A percentile compares a stretch with the other conserved stretches of the same genome.
Conservation (phyloP, 495 filamentous ascomycete genomes). For the Lepraria neglecta region DNA sequence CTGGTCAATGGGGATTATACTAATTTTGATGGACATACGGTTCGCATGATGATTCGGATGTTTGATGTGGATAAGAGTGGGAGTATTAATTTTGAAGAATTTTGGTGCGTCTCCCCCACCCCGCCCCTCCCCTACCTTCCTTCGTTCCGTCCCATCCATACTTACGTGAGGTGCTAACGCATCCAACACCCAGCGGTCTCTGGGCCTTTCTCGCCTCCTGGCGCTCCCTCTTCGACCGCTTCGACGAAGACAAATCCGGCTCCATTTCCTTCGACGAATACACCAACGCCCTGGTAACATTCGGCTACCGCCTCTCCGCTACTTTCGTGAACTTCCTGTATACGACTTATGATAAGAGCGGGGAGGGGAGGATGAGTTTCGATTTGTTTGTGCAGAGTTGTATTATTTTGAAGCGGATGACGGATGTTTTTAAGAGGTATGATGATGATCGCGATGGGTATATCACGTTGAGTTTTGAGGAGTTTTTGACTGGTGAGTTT, state of each 20-base stretch:
- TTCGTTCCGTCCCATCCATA: too few species aligned
- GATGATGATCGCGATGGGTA: constrained; percentile 94
- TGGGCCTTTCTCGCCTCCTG: constrained; percentile 95
- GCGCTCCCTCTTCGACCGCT: constrained; percentile 90
- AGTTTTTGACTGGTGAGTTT: constrained; percentile 60
- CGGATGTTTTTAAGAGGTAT: constrained; percentile 98
- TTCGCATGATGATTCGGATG: constrained; percentile 98
- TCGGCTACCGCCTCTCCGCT: constrained; percentile 84
- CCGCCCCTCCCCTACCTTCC: background rate
- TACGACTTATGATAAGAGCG: constrained; percentile 53
- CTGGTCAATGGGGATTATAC: constrained; percentile 96
- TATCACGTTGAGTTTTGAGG: constrained; percentile 76
- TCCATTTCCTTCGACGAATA: constrained; percentile 84
- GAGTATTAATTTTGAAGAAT: constrained; percentile 90
- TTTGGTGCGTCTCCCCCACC: constrained; percentile 47
- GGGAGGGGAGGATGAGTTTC: constrained; percentile 73
- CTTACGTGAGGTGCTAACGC: too few species aligned
- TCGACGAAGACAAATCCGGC: constrained; percentile 81
- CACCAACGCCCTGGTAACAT: constrained; percentile 82
- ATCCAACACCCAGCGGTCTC: constrained; percentile 47
- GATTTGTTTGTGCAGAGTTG: constrained; percentile 98
- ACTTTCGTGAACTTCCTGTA: constrained; percentile 80
- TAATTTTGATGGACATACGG: constrained; percentile 90
- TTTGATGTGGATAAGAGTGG: constrained; percentile 85
- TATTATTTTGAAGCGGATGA: constrained; percentile 95